Base-by-base conservation (phyloP, 225 moss, liverwort and hornwort genomes). In the Physcomitrium patens region DNA sequence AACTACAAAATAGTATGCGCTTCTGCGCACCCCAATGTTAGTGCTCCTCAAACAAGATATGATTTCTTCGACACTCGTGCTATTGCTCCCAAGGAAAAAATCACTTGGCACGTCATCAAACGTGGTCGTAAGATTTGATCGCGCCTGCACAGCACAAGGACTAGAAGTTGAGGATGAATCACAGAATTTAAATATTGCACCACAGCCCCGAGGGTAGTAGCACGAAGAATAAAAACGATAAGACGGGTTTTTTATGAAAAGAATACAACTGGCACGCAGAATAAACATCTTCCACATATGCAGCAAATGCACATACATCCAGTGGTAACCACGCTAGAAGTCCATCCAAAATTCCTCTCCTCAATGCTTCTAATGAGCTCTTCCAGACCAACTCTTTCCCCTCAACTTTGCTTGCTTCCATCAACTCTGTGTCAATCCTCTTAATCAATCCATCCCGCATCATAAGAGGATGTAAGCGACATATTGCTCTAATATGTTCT, bases 11-110 rank as follows among this genome's bases (percentile, higher is more conserved):
- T 56, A 80, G 73, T 65, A 84, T 10, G 76, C 66, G 41, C 86
- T 86, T 61, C 86, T 80, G 68, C 86, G 86, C 76, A 86, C 76
- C 62, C 83, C 75, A 70, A 70, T 31, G 65, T 86, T 71, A 15
- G 54, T 76, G 61, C 86, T 84, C 44, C 61, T 75, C 56, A 86
- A 63, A 73, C 83, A 84, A 66, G 83, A 78, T 27, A 81, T 45
- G 64, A 78, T 52, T 73, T 86, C 80, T 81, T 76, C 50, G 72
- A 83, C 55, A 66, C 75, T 72, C 49, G 75, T 72, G 61, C 20
- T 69, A 65, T 82, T 83, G 76, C 49, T 83, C 70, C 44, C 72
- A 45, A 71, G 50, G 81, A 83, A 86, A 78, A 86, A 86, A 51
- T 27, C 81, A 12, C 63, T 78, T 17, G 83, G 83, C 72, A 76